Conservation (phyloP, 768 basidiomycete species). For the Lentinula aciculospora region DNA sequence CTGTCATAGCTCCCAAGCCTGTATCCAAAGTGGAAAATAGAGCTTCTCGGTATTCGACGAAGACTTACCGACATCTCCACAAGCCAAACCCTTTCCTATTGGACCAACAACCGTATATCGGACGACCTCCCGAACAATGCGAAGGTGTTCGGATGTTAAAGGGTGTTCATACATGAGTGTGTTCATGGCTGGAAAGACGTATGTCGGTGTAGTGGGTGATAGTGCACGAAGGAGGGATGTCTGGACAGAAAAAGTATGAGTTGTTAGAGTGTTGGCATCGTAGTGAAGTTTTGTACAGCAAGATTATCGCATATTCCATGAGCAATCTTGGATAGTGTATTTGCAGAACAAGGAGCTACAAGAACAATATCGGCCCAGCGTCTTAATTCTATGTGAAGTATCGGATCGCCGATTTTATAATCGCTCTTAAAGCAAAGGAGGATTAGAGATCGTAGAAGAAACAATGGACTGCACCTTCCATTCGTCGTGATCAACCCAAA, state of each 20-base stretch:
- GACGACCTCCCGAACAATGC: conserved; percentile 67
- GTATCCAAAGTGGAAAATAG: not conserved
- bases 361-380: conserved; percentile 96
- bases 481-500: conserved; percentile 92
- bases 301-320: conserved; percentile 88
- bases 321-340: conserved; percentile 91
- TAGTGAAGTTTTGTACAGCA: conserved; percentile 34
- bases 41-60: too few species aligned
- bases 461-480: conserved; percentile 64
- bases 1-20: conserved; percentile 95
- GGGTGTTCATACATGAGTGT: conserved; percentile 97
- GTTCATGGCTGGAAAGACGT: conserved; percentile 97
- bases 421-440: conserved; percentile 40
- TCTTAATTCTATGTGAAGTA: conserved; percentile 92
- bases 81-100: conserved; percentile 82
- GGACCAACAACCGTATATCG: conserved; percentile 83
- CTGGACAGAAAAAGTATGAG: conserved; percentile 26
- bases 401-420: conserved; percentile 82
- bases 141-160: conserved; percentile 79
- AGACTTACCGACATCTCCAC: conserved; percentile 83
- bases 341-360: conserved; percentile 95
- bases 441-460: not conserved
- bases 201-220: conserved; percentile 78
- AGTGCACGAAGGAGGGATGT: conserved; percentile 82
- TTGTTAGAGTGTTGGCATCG: too few species aligned